Evolutionary conservation across 495 filamentous ascomycete species (phyloP), one percentile per base, ranked within the genome.

Genomic region (Neurospora sp.): DNA sequence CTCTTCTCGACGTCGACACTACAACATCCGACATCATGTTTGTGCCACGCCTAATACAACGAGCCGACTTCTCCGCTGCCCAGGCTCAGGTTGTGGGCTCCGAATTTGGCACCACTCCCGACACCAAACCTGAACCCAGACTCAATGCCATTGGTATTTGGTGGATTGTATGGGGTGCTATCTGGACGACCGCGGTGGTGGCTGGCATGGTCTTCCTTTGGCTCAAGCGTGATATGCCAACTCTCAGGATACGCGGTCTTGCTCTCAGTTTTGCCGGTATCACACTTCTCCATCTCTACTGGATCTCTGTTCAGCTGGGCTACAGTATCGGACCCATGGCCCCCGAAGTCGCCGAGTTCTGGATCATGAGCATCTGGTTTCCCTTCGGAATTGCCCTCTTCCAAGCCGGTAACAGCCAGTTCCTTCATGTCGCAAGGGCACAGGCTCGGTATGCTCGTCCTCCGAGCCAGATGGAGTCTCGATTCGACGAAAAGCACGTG

Each of bases 331-430:
- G 92, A 15, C 81, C 88, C 3, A 75, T 86, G 8, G 86, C 90
- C 71, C 88, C 89, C 0, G 76, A 81, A 38, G 74, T 81, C 9
- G 73, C 73, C 42, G 80, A 92, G 77, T 94, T 86, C 80, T 94
- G 91, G 90, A 84, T 92, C 78, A 94, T 94, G 92, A 86, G 89
- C 70, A 85, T 89, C 54, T 91, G 88, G 79, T 83, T 93, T 39
- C 92, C 92, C 4, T 85, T 89, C 36, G 91, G 92, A 37, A 87
- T 93, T 74, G 91, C 89, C 21, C 80, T 92, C 3, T 93, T 93
- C 81, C 90, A 93, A 76, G 92, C 88, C 48, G 86, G 87, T 48
- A 91, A 91, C 79, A 86, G 82, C 74, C 89, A 89, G 72, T 89
- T 92, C 77, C 83, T 92, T n/a, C 83, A 89, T 71, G 82, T 91